phyloP scores from a whole-genome alignment of 225 moss, liverwort and hornwort genomes.

The Lunularia cruciata region DNA sequence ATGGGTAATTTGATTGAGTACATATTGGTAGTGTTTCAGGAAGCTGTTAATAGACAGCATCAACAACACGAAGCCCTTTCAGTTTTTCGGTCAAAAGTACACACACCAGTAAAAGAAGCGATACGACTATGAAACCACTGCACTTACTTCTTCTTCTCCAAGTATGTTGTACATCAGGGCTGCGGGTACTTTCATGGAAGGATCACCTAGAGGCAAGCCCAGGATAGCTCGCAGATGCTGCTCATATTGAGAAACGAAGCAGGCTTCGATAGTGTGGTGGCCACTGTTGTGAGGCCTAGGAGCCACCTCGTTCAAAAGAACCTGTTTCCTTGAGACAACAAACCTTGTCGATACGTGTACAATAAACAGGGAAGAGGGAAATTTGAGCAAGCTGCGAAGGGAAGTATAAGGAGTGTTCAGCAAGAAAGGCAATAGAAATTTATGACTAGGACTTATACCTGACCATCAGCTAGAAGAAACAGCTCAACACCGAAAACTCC shows the following conservation, averaged over 20 bases:
- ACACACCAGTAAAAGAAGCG: background rate
- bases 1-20: too few species aligned
- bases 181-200: conserved; percentile 90
- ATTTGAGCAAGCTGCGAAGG: too few species aligned
- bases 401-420: background rate
- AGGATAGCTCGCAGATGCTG: conserved; percentile 88
- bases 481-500: conserved; percentile 93
- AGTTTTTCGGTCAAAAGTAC: background rate
- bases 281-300: conserved; percentile 93
- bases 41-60: too few species aligned
- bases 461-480: conserved; percentile 76
- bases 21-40: too few species aligned
- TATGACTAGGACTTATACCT: conserved; percentile 35
- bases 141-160: conserved; percentile 73
- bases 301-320: conserved; percentile 82
- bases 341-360: background rate
- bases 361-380: too few species aligned
- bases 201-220: conserved; percentile 85
- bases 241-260: conserved; percentile 90
- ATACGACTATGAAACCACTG: too few species aligned
- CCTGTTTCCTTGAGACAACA: conserved; percentile 18
- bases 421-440: background rate
- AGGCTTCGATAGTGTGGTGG: conserved; percentile 92
- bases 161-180: conserved; percentile 82
- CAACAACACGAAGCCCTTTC: background rate